Conservation (phyloP, 1,139 yeast species). For the Torulaspora pretoriensis region DNA sequence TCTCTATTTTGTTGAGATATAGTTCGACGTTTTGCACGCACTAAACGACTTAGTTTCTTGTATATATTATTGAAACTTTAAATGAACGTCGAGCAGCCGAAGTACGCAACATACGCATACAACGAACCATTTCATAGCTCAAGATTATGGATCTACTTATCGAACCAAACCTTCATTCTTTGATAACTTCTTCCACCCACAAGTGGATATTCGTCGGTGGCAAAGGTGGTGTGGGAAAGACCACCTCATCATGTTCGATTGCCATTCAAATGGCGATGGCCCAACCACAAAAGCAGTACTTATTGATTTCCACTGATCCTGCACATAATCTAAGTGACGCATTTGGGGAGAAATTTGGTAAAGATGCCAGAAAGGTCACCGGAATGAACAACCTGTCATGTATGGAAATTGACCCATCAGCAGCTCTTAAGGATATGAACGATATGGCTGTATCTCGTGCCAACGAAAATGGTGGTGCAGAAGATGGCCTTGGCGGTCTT, state of each 20-base stretch:
- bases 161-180: slow-evolving; percentile 66
- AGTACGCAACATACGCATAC: not conserved
- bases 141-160: slow-evolving; percentile 39
- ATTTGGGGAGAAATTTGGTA: slow-evolving; percentile 94
- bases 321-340: slow-evolving; percentile 97
- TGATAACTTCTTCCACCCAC: slow-evolving; percentile 61
- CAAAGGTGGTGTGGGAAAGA: slow-evolving; percentile 98
- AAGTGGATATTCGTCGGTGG: slow-evolving; percentile 99
- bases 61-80: not conserved
- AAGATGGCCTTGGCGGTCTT: slow-evolving; percentile 31
- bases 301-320: slow-evolving; percentile 94
- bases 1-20: not conserved
- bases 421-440: slow-evolving; percentile 85
- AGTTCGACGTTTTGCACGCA: not conserved
- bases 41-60: not conserved
- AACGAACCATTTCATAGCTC: not conserved
- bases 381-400: slow-evolving; percentile 85
- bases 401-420: slow-evolving; percentile 98
- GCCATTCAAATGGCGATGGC: slow-evolving; percentile 86
- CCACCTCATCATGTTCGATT: slow-evolving; percentile 92
- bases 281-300: slow-evolving; percentile 74
- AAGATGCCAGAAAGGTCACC: slow-evolving; percentile 90
- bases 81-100: not conserved
- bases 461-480: slow-evolving; percentile 26
- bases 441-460: slow-evolving; percentile 41